These are phyloP conservation scores for Cladophialophora psammophila DNA, from an alignment of 2,329 filamentous ascomycete species.

Conservation along the genomic window DNA sequence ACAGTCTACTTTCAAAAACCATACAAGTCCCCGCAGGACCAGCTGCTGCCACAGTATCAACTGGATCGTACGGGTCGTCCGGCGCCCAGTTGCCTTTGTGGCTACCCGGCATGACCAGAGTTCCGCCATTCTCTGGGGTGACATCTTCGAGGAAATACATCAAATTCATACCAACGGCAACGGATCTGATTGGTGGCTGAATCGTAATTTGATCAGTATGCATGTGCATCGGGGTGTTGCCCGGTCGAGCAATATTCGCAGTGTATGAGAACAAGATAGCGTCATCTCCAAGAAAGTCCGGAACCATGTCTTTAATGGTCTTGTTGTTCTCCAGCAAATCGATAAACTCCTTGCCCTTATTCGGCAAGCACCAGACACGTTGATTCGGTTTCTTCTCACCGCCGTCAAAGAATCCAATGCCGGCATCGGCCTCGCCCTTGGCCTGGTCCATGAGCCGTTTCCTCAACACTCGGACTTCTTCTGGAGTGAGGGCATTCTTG, in stretches of 20 bases:
- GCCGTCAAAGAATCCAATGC: conserved; percentile 19
- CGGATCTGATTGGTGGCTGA: conserved; percentile 19
- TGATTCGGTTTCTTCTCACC: conserved; percentile 24
- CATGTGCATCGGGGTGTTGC: conserved; percentile 24
- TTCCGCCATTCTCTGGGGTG: conserved; percentile 13
- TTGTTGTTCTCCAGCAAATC: conserved; percentile 23
- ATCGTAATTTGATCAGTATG: conserved; percentile 24
- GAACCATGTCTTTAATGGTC: conserved; percentile 18
- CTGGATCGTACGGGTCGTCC: conserved; percentile 18
- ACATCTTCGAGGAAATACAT: conserved; percentile 26
- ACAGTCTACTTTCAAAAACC: conserved; percentile 23
- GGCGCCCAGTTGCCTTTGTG: conserved; percentile 22
- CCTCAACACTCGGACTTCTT: conserved; percentile 11
- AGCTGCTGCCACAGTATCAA: conserved; percentile 10
- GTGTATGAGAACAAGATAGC: conserved; percentile 23
- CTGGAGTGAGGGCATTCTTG: conserved; percentile 16
- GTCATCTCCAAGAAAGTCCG: conserved; percentile 21
- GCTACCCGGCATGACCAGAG: conserved; percentile 22
- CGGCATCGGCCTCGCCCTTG: conserved; percentile 17
- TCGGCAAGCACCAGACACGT: conserved; percentile 19
- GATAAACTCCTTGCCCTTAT: conserved; percentile 19
- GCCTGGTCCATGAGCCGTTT: conserved; percentile 19
- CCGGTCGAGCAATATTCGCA: conserved; percentile 23
- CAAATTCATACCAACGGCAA: conserved; percentile 20
- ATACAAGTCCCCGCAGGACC: conserved; percentile 24